These are phyloP conservation scores for Microascus cirrosus DNA, from an alignment of 2,329 filamentous ascomycete genomes.

Conservation along the genomic window DNA sequence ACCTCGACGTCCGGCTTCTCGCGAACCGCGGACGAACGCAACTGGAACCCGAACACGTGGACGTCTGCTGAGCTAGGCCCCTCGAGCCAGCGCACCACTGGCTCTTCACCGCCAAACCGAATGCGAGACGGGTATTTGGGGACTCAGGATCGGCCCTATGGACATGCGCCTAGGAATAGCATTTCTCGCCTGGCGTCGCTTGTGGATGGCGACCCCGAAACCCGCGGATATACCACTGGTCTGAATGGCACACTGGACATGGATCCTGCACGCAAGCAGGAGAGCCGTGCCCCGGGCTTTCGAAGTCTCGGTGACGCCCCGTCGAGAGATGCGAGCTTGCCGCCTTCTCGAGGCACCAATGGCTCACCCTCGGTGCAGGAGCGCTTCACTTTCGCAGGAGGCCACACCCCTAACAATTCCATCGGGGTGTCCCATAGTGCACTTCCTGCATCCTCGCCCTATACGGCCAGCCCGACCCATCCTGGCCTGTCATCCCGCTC, in stretches of 20 bases:
- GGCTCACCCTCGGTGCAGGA: slow-evolving; percentile 19
- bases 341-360: slow-evolving; percentile 43
- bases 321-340: slow-evolving; percentile 43
- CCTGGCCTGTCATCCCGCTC: slow-evolving; percentile 13
- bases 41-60: not conserved
- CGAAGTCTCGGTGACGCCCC: slow-evolving; percentile 9
- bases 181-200: not conserved
- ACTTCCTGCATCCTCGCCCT: slow-evolving; percentile 32
- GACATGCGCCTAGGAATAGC: not conserved
- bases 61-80: not conserved
- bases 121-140: not conserved
- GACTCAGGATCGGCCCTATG: not conserved
- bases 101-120: not conserved
- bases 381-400: slow-evolving; percentile 16
- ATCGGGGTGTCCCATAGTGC: slow-evolving; percentile 34
- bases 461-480: slow-evolving; percentile 29
- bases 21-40: not conserved
- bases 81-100: not conserved
- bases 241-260: not conserved
- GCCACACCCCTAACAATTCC: slow-evolving; percentile 30
- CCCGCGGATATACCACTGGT: not conserved
- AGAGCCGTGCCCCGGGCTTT: not conserved
- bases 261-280: not conserved
- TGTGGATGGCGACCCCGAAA: not conserved
- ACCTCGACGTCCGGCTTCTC: not conserved